phyloP scores from a whole-genome alignment of 2,329 filamentous ascomycete species.

The Aspergillus niger region DNA sequence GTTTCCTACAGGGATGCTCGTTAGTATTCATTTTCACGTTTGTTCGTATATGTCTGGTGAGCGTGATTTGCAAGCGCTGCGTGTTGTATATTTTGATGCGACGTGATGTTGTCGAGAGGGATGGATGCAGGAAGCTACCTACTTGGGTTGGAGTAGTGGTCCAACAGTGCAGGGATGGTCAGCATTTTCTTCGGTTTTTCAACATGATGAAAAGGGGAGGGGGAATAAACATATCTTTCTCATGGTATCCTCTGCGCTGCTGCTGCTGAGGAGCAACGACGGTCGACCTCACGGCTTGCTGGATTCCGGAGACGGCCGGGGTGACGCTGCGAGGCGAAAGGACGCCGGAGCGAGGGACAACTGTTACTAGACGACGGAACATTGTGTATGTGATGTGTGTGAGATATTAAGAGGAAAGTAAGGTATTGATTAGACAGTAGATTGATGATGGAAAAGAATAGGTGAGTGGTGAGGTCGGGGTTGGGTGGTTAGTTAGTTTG shows the following conservation, averaged over 20 bases:
- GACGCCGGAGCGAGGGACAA: conserved; percentile 55
- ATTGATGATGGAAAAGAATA: conserved; percentile 23
- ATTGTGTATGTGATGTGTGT: conserved; percentile 37
- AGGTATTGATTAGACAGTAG: conserved; percentile 24
- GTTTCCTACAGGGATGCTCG: not conserved
- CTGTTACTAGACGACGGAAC: conserved; percentile 60
- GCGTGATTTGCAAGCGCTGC: not conserved
- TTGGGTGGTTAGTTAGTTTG: not conserved
- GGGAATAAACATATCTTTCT: conserved; percentile 61
- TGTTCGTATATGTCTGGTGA: not conserved
- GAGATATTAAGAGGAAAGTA: conserved; percentile 24
- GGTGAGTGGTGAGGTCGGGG: not conserved
- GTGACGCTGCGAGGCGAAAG: conserved; percentile 50
- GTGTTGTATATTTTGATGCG: not conserved
- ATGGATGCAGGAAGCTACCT: conserved; percentile 34
- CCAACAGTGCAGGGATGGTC: conserved; percentile 57
- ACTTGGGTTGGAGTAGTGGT: conserved; percentile 78
- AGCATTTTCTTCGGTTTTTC: conserved; percentile 15
- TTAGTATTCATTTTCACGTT: not conserved
- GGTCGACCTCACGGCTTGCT: conserved; percentile 40
- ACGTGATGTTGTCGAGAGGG: not conserved
- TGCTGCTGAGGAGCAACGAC: conserved; percentile 41
- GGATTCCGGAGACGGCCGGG: conserved; percentile 50
- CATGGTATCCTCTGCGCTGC: conserved; percentile 58
- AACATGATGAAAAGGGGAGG: not conserved